Percentiles rank a stretch among this genome's conserved stretches.
phyloP scores from a whole-genome alignment of 176 grass and related monocot species.

The Stipa capillata region DNA sequence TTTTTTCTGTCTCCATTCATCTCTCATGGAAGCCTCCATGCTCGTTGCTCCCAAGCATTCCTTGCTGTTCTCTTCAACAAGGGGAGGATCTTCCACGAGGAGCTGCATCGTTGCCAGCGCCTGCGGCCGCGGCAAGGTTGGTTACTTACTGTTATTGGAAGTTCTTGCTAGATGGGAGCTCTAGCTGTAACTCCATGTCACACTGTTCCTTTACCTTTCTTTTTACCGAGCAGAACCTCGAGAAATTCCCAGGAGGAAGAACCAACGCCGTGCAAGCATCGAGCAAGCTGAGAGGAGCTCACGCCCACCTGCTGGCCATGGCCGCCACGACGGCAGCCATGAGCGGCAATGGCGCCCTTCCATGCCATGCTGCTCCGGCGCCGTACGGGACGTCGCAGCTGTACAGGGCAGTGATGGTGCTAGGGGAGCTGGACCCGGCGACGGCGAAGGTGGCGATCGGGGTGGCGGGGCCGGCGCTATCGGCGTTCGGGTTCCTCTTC shows the following conservation, averaged over 20 bases:
- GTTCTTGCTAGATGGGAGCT: no score
- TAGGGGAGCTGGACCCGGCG: conserved; percentile 61
- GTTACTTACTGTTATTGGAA: not conserved
- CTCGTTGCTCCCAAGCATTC: conserved; percentile 5
- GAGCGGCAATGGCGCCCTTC: not conserved
- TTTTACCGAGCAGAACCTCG: not conserved
- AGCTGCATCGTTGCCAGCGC: not conserved
- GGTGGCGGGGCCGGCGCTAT: conserved; percentile 63
- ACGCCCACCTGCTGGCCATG: not conserved
- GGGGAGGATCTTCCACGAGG: not conserved
- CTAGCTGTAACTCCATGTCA: not conserved
- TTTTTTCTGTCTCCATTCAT: not conserved
- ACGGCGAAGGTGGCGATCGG: conserved; percentile 46
- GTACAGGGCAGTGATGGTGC: not conserved
- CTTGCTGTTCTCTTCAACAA: not conserved
- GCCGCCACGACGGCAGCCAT: not conserved
- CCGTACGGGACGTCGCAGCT: not conserved
- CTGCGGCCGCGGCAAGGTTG: not conserved
- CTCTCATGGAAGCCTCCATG: conserved; percentile 27
- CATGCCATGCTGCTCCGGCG: not conserved
- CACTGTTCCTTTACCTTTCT: no score
- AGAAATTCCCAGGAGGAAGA: not conserved
- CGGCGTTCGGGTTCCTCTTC: conserved; percentile 76
- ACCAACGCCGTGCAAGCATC: not conserved
- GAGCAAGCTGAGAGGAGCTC: not conserved